Base-by-base conservation (phyloP, 192 early-diverging fungal species). In the Gaertneriomyces sp. region DNA sequence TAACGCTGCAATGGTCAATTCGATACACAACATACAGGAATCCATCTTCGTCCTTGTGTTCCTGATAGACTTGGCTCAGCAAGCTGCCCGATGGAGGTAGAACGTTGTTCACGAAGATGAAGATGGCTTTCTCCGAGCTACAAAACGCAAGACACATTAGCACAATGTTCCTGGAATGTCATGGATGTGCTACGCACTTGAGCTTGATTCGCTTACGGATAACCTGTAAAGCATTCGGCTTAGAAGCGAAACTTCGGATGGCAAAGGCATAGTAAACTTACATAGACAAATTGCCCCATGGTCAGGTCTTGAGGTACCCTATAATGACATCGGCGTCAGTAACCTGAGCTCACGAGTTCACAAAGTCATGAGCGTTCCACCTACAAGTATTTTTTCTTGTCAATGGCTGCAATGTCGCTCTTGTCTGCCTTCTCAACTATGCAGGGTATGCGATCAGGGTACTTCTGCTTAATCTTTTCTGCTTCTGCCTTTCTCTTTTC, bases 11-110 rank as follows among this genome's bases (percentile, higher is more conserved):
- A 60, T 2, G 25, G n/a, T n/a, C 25, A 33, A 33, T 33, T 33
- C 1, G 69, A 49, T 73, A 71, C 16, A 73, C 64, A 64, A 74
- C 68, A 43, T 75, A 98, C 72, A 99, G 79, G 80, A 99, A 99
- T 10, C 95, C 94, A 74, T 99, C 97, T 42, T 96, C 92, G 75
- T 98, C 94, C 73, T 96, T 95, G 78, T 96, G 92, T 72, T 99
- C 93, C 57, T 93, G 90, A 73, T 99, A 99, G 58, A 99, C 94
- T 66, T 91, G 79, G 14, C 85, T 90, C 88, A 99, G 91, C 58
- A 99, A 70, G 6, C 91, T 92, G 6, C 92, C 89, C 16, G 93
- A 88, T 7, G 95, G 96, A n/a, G 96, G 96, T 41, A 98, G 78
- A 39, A 95, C 86, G 58, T 85, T 83, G 80, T 98, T 95, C 62